Evolutionary conservation across 2,329 filamentous ascomycete species (phyloP), one percentile per base, ranked within the genome.

Genomic region (Calonectria multiphialidica): DNA sequence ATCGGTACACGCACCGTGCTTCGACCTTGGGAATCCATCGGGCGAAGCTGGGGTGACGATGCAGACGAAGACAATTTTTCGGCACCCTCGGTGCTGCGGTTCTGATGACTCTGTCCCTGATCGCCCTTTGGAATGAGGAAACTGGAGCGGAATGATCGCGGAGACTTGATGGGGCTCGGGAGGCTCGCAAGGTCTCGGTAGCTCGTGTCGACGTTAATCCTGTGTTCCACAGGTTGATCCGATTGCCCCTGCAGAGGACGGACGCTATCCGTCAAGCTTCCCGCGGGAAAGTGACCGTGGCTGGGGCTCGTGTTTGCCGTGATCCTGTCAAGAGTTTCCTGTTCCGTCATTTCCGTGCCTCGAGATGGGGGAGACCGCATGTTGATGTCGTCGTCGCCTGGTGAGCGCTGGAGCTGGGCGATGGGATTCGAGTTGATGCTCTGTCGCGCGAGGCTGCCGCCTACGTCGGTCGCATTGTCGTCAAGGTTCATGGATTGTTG

Each of bases 21-120:
- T 42, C 66, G 71, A 18, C 63, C 65, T 5, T 75, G 78, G 6
- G 81, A 81, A 72, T 91, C 88, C n/a, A 84, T 79, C 2, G 87
- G 86, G 47, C 87, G 83, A 63, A 94, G 87, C 57, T 88, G 89
- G 2, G 95, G 95, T 10, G 95, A 94, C 4, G 94, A 95, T 37
- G 92, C 92, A 65, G 90, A 90, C 0, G 95, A 98, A 7, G 94
- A 92, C n/a, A 98, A 87, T 82, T 96, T 96, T 82, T 97, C 94
- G 68, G 94, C 94, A 21, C 93, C 93, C 66, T 92, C 88, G 63
- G 88, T 89, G 72, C 90, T 90, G 71, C 91, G 87, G 77, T 90
- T 88, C 62, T 80, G 64, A 37, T 67, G 88, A 82, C 80, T 87
- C 82, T 83, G 84, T 73, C 82, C 83, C 69, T 83, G 84, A 69